Evolutionary conservation across 495 filamentous ascomycete species (phyloP), one percentile per base, ranked within the genome.

Genomic region (Aspergillus sclerotiicarbonarius): DNA sequence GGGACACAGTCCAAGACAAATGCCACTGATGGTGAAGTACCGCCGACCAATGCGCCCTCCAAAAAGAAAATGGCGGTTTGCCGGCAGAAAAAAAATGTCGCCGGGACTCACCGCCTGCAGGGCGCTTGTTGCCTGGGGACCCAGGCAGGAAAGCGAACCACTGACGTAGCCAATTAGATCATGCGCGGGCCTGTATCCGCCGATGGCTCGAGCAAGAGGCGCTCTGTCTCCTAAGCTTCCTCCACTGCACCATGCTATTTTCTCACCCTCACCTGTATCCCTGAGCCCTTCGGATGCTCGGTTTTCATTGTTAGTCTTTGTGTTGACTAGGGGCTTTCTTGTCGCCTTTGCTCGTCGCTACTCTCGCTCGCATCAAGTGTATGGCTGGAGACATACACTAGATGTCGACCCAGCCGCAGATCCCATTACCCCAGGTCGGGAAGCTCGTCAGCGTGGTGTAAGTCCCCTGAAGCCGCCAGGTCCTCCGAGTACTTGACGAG

Each of bases 401-500:
- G 71, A 80, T 80, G 77, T 76, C 76, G 67, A 71, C 69, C 61
- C 68, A 73, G 69, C 63, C 71, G 60, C 73, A 74, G 60, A 71
- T 70, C 57, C 69, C 71, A 45, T 67, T 78, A 57, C 72, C 79
- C 69, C 73, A 76, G 52, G 74, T 79, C 37, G 80, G 76, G 63
- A 83, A 79, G 71, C 80, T 82, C 39, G 70, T 84, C 62, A 83
- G 76, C 63, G 71, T 84, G 48, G 80, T 84, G 81, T 84, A 69
- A 62, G 79, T 67, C 37, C 37, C 37, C 13, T n/a, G 37, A 41
- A 41, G 8, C 37, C 1, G 33, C 37, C 37, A n/a, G 12, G 8
- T 41, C 13, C 10, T 13, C 37, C n/a, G 9, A 15, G 8, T 12
- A 18, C 16, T 1, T 4, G 30, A 15, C n/a, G 19, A 18, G 32